A percentile compares a stretch with the other conserved stretches of the same genome.
Evolutionary conservation across 1,284 basidiomycete species (phyloP).

Genomic region (Ganoderma resinaceum): DNA sequence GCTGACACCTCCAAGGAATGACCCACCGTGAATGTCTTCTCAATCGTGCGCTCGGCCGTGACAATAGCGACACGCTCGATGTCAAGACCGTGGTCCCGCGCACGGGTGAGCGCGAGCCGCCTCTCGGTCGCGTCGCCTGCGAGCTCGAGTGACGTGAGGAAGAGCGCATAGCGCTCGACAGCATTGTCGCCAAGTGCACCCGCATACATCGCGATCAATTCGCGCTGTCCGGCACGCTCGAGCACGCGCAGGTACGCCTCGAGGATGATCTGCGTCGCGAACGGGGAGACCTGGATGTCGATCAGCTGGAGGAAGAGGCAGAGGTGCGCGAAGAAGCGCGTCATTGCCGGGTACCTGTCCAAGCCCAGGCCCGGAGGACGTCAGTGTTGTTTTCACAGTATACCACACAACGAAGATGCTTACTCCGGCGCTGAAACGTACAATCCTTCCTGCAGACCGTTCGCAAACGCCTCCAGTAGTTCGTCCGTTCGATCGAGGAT

Average conservation of each 20-base stretch:
- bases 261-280: conserved; percentile 82
- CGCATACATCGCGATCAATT: conserved; percentile 94
- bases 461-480: conserved; percentile 79
- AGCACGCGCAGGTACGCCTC: conserved; percentile 91
- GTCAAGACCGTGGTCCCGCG: conserved; percentile 86
- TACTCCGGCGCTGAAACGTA: conserved; percentile 69
- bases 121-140: conserved; percentile 74
- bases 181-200: conserved; percentile 92
- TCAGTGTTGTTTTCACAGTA: neutral
- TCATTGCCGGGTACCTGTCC: conserved; percentile 68
- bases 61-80: conserved; percentile 82
- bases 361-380: neutral
- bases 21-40: conserved; percentile 73
- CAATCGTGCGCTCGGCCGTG: conserved; percentile 83
- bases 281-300: conserved; percentile 73
- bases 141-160: conserved; percentile 85
- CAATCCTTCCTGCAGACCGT: conserved; percentile 58
- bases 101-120: conserved; percentile 76
- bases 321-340: conserved; percentile 95
- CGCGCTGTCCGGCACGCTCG: conserved; percentile 74
- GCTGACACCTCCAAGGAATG: neutral
- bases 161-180: conserved; percentile 91
- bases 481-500: conserved; percentile 78
- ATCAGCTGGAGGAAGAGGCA: conserved; percentile 91
- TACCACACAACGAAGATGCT: conserved; percentile 36